Base-by-base conservation (phyloP, 2,329 filamentous ascomycete genomes). In the Colletotrichum eleusines region DNA sequence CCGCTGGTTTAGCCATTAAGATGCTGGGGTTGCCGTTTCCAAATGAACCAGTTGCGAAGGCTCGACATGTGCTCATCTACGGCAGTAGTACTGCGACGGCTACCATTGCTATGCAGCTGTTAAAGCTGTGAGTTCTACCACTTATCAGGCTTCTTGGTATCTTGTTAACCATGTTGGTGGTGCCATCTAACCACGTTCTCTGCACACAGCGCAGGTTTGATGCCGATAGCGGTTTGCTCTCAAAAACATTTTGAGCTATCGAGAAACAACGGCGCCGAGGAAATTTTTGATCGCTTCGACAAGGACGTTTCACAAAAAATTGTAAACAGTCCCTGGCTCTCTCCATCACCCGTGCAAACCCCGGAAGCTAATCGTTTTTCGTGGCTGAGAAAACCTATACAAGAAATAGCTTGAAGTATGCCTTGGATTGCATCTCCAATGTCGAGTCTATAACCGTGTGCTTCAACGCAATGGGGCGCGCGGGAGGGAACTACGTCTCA, bases 381-480 rank as follows among this genome's bases (percentile, higher is more conserved):
- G 9, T 23, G 20, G 44, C 44, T 8, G 23, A 46, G 44, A 46
- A 46, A 46, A 46, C 3, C 6, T 66, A 73, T 51, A 76, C 74
- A 42, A 62, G 70, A 38, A 66, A 75, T 38, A 70, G 72, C 33
- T 71, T 81, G 11, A 69, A 69, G 14, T 68, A 76, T 20, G 81
- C 78, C 18, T 80, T 81, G 75, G 82, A 84, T 74, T 82, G 80
- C 74, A 75, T 80, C 31, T 78, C 77, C 0, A 61, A 38, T 28
- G 59, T 75, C 4, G 75, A 77, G n/a, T 79, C 79, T 0, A 76
- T 60, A 0, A 69, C 71, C 0, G 70, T 69, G 9, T 81, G 78
- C 66, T 76, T 77, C 40, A 69, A 50, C 1, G 74, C 76, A 4
- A 57, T 81, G 9, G 72, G 69, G 0, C 77, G 73, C 35, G 11